Evolutionary conservation across 2,329 filamentous ascomycete species (phyloP).

Genomic region (Penicillium sp.): DNA sequence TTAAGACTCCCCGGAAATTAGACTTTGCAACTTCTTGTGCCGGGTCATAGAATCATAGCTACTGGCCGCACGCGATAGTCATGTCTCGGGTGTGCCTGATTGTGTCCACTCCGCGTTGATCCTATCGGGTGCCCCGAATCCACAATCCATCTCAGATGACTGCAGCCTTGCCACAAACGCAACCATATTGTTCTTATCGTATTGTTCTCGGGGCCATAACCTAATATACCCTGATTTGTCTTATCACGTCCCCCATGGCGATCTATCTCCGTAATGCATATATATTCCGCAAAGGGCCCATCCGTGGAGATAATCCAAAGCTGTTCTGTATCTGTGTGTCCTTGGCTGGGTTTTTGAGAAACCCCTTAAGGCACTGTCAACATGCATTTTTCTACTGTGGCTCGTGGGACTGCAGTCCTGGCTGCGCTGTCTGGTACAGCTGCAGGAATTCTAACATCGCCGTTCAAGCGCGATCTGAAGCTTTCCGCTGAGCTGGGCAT

Average conservation of each 20-base stretch:
- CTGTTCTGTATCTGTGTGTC: background rate
- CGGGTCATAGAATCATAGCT: background rate
- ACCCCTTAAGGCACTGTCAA: background rate
- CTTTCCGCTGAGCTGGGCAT: conserved; percentile 21
- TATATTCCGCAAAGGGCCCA: conserved; percentile 5
- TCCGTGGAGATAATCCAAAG: background rate
- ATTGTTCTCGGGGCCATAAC: conserved; percentile 10
- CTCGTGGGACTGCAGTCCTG: background rate
- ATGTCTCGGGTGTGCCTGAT: conserved; percentile 9
- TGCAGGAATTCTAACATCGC: background rate
- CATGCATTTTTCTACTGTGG: conserved; percentile 10
- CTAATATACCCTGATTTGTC: background rate
- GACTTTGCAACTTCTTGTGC: background rate
- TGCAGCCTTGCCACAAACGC: conserved; percentile 8
- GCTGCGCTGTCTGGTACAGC: conserved; percentile 11
- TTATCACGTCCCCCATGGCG: no score
- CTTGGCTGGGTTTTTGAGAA: background rate
- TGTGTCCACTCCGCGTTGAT: background rate
- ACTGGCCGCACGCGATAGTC: conserved; percentile 12
- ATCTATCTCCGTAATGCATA: conserved; percentile 1
- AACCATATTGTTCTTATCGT: conserved; percentile 16
- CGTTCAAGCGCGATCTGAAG: conserved; percentile 15
- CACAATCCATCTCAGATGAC: conserved; percentile 4
- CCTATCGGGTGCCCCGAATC: conserved; percentile 2
- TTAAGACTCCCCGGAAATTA: background rate